Evolutionary conservation across 768 basidiomycete genomes (phyloP).

Genomic region (Plicaturopsis crispa): DNA sequence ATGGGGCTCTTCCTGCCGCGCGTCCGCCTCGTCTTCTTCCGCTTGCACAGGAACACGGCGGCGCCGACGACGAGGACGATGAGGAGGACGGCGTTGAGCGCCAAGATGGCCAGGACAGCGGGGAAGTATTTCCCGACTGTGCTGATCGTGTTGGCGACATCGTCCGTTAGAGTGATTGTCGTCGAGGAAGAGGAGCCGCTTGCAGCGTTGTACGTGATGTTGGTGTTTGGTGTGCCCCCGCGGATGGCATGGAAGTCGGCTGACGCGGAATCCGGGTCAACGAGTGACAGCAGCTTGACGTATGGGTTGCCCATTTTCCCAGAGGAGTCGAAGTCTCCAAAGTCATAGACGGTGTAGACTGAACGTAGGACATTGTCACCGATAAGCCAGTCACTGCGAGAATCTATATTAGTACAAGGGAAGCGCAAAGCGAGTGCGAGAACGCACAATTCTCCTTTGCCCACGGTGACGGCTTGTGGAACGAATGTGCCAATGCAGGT

Average conservation of each 20-base stretch:
- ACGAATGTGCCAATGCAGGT: conserved; percentile 73
- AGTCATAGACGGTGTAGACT: conserved; percentile 78
- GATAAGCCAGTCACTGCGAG: conserved; percentile 67
- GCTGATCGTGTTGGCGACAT: conserved; percentile 52
- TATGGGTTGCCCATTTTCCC: conserved; percentile 71
- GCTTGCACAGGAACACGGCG: conserved; percentile 42
- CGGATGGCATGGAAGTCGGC: conserved; percentile 60
- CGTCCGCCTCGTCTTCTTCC: conserved; percentile 24
- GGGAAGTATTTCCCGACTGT: conserved; percentile 62
- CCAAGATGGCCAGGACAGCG: conserved; percentile 68
- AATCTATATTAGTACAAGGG: conserved; percentile 4
- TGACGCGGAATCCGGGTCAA: conserved; percentile 65
- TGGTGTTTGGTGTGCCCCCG: conserved; percentile 54
- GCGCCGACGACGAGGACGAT: conserved; percentile 49
- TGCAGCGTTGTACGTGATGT: conserved; percentile 58
- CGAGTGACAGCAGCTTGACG: conserved; percentile 63
- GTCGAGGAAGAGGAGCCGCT: conserved; percentile 33
- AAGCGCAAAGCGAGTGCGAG: neutral
- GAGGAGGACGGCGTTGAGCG: conserved; percentile 68
- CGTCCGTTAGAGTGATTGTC: conserved; percentile 46
- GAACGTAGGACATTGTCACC: conserved; percentile 83
- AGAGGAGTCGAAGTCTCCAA: conserved; percentile 64
- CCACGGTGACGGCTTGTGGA: conserved; percentile 52
- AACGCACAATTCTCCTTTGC: conserved; percentile 59
- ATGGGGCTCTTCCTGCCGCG: conserved; percentile 49